A percentile compares a stretch with the other conserved stretches of the same genome.
These are phyloP conservation scores for Colletotrichum orbiculare DNA, from an alignment of 2,329 filamentous ascomycete species.

Conservation along the genomic window DNA sequence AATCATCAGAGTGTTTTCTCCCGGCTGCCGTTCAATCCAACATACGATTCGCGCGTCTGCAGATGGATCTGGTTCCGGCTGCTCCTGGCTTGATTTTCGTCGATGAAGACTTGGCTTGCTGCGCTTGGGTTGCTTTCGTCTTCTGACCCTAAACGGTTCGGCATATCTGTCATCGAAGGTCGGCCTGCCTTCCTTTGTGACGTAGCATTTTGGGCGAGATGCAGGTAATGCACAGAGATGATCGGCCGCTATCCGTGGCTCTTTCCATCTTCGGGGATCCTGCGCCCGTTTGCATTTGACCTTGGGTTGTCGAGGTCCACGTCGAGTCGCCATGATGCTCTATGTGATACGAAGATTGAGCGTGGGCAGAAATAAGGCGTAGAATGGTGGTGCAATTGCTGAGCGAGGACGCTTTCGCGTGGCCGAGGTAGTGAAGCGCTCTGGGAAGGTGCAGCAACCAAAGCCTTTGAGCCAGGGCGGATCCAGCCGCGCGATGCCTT, in stretches of 20 bases:
- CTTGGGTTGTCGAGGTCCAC: no score
- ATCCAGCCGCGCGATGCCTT: slow-evolving; percentile 6
- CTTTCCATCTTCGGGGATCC: slow-evolving; percentile 10
- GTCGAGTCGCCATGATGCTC: no score
- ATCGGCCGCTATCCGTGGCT: slow-evolving; percentile 30
- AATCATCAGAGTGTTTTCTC: background rate
- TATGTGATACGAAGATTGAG: no score
- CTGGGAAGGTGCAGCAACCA: slow-evolving; percentile 10
- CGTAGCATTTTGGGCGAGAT: slow-evolving; percentile 4
- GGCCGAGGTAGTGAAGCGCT: slow-evolving; percentile 2
- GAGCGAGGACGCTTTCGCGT: background rate
- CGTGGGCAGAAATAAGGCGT: no score
- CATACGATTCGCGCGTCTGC: background rate
- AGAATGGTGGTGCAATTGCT: no score
- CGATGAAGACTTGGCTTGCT: slow-evolving; percentile 5
- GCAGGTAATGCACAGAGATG: slow-evolving; percentile 8
- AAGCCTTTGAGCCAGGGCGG: slow-evolving; percentile 2
- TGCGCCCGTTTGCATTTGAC: no score
- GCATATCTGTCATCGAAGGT: slow-evolving; percentile 24
- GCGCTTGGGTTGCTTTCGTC: slow-evolving; percentile 16
- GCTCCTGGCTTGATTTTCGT: background rate
- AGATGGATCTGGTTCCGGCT: background rate
- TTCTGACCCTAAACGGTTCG: background rate
- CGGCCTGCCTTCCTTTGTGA: slow-evolving; percentile 24
- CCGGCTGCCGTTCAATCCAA: background rate